Conservation (phyloP, 768 basidiomycete species). For the Podaxis pistillaris region DNA sequence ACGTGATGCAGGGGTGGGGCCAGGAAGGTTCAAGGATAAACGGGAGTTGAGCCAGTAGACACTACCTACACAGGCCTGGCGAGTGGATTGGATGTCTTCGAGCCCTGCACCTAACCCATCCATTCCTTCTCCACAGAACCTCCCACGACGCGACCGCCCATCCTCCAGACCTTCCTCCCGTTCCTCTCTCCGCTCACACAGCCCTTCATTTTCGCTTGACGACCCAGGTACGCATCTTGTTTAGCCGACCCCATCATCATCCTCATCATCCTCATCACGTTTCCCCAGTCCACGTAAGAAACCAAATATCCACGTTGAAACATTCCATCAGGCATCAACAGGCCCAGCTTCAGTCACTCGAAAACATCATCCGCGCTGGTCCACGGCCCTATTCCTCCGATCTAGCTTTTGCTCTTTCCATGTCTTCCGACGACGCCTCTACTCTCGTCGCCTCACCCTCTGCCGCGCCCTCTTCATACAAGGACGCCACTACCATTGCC, state of each 20-base stretch:
- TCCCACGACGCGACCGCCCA: slow-evolving; percentile 37
- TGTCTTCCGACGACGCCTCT: slow-evolving; percentile 14
- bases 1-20: background rate
- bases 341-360: slow-evolving; percentile 70
- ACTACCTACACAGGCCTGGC: background rate
- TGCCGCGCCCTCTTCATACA: slow-evolving; percentile 32
- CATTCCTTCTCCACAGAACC: background rate
- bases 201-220: slow-evolving; percentile 56
- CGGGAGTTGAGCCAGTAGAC: background rate
- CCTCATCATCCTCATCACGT: background rate
- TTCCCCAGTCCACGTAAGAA: slow-evolving; percentile 64
- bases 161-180: slow-evolving; percentile 44
- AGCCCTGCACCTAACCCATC: slow-evolving; percentile 18
- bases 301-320: slow-evolving; percentile 78
- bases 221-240: slow-evolving; percentile 56
- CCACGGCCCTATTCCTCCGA: slow-evolving; percentile 57
- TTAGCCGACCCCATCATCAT: background rate
- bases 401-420: slow-evolving; percentile 14
- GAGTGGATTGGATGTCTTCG: slow-evolving; percentile 34
- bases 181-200: slow-evolving; percentile 45
- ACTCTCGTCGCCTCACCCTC: slow-evolving; percentile 20
- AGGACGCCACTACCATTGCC: slow-evolving; percentile 22
- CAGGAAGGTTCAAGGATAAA: background rate
- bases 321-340: slow-evolving; percentile 84
- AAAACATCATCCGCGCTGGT: slow-evolving; percentile 64